Conservation (phyloP, 2,329 filamentous ascomycete species). For the Thermomyces lanuginosus region DNA sequence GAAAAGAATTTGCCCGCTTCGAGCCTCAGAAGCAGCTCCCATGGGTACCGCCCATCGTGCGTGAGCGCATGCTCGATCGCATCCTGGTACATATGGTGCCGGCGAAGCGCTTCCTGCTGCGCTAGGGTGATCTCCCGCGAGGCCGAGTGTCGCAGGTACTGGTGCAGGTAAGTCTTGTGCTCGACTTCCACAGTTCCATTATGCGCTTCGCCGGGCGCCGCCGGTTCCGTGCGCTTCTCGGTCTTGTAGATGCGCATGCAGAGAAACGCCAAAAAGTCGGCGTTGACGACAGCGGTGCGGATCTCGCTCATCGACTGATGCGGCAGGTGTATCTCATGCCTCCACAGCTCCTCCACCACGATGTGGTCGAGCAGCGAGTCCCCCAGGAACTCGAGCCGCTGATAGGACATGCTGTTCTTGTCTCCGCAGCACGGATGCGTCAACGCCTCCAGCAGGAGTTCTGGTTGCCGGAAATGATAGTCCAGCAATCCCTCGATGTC, state of each 20-base stretch:
- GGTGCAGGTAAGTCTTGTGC: slow-evolving; percentile 42
- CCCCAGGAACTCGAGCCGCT: slow-evolving; percentile 75
- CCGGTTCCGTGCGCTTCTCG: slow-evolving; percentile 8
- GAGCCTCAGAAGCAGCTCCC: slow-evolving; percentile 52
- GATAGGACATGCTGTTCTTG: slow-evolving; percentile 42
- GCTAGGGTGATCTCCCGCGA: slow-evolving; percentile 29
- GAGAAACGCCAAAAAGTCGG: slow-evolving; percentile 60
- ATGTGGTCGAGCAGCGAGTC: slow-evolving; percentile 72
- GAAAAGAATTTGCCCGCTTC: slow-evolving; percentile 62
- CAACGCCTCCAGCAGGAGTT: slow-evolving; percentile 58
- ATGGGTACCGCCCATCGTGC: slow-evolving; percentile 48
- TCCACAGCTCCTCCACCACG: slow-evolving; percentile 48
- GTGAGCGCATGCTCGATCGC: slow-evolving; percentile 37
- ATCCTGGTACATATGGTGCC: slow-evolving; percentile 35
- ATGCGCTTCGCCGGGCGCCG: slow-evolving; percentile 10
- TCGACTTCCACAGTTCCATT: slow-evolving; percentile 10
- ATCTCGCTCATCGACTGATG: slow-evolving; percentile 57
- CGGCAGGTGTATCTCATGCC: slow-evolving; percentile 24
- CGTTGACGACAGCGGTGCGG: slow-evolving; percentile 63
- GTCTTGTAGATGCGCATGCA: slow-evolving; percentile 39
- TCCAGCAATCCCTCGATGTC: slow-evolving; percentile 51
- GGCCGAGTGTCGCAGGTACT: slow-evolving; percentile 48
- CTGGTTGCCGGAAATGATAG: slow-evolving; percentile 52
- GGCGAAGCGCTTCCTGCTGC: slow-evolving; percentile 29
- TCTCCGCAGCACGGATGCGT: slow-evolving; percentile 54